Evolutionary conservation across 352 stramenopile species (phyloP).

Genomic region (Globisporangium perplexum): DNA sequence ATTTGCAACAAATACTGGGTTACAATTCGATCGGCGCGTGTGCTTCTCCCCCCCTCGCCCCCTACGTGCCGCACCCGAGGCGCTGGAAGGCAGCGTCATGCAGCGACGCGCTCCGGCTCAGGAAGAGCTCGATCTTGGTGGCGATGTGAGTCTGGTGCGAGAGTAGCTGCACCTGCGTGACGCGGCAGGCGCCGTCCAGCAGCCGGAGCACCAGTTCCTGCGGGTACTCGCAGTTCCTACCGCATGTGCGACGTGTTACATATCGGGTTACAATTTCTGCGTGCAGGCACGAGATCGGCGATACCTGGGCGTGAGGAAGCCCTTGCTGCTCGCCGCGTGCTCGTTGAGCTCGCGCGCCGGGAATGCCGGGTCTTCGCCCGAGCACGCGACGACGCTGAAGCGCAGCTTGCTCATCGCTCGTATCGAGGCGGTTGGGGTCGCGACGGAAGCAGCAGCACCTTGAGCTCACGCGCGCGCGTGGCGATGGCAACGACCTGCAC

Average conservation of each 20-base stretch:
- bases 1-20: background rate
- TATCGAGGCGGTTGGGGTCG: too few relatives aligned
- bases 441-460: too few relatives aligned
- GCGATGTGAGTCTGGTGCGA: constrained; percentile 91
- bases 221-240: constrained; percentile 92
- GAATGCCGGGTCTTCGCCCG: constrained; percentile 84
- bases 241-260: background rate
- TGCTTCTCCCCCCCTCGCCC: too few relatives aligned
- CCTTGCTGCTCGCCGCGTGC: constrained; percentile 48
- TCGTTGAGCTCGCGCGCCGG: constrained; percentile 82
- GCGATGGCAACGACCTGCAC: too few relatives aligned
- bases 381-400: constrained; percentile 80
- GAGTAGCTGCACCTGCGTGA: constrained; percentile 88
- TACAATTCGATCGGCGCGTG: too few relatives aligned
- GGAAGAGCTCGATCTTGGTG: constrained; percentile 91
- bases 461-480: too few relatives aligned
- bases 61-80: constrained; percentile 76
- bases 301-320: constrained; percentile 79
- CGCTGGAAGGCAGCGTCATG: constrained; percentile 59
- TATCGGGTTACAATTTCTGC: background rate
- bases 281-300: too few relatives aligned
- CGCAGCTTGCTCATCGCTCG: constrained; percentile 73
- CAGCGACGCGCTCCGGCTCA: constrained; percentile 44
- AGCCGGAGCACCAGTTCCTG: constrained; percentile 89
- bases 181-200: constrained; percentile 45